These are phyloP conservation scores for Cynara cardunculus DNA, from an alignment of 129 eudicot genomes.

Conservation along the genomic window DNA sequence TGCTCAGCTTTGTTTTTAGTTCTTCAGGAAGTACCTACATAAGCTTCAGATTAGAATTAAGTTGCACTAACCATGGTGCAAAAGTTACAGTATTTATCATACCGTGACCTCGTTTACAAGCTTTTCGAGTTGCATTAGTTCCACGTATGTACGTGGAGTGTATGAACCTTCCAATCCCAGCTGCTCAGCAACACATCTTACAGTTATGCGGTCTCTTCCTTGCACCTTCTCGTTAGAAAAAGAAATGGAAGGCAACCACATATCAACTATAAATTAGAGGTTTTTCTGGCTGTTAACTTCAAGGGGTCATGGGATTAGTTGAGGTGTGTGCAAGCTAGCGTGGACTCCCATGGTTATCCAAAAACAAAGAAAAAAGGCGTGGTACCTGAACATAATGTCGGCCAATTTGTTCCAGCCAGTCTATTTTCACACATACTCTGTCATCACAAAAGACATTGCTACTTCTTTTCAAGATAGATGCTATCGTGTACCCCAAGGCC, in stretches of 20 bases:
- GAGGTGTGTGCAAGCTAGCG: too few species aligned
- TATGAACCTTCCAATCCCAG: constrained; percentile 89
- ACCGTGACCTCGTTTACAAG: constrained; percentile 89
- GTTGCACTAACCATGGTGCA: not conserved
- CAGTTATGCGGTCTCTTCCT: constrained; percentile 81
- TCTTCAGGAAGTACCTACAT: constrained; percentile 92
- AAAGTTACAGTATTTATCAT: constrained; percentile 19
- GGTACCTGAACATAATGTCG: constrained; percentile 86
- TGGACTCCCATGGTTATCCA: too few species aligned
- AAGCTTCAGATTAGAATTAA: constrained; percentile 5
- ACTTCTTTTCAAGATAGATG: constrained; percentile 82
- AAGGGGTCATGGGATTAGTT: too few species aligned
- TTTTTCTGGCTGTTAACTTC: too few species aligned
- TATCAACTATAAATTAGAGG: not conserved
- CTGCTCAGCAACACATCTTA: constrained; percentile 67
- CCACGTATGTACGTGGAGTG: constrained; percentile 85
- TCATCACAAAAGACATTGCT: constrained; percentile 85
- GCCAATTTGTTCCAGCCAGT: constrained; percentile 80
- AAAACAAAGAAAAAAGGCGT: not conserved
- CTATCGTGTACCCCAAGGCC: constrained; percentile 99
- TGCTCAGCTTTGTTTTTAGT: constrained; percentile 82
- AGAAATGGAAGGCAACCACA: not conserved
- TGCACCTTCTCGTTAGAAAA: constrained; percentile 51
- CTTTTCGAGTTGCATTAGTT: constrained; percentile 93
- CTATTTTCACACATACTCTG: constrained; percentile 80